Conservation (phyloP, 495 filamentous ascomycete genomes). For the Lasiosphaeria miniovina region DNA sequence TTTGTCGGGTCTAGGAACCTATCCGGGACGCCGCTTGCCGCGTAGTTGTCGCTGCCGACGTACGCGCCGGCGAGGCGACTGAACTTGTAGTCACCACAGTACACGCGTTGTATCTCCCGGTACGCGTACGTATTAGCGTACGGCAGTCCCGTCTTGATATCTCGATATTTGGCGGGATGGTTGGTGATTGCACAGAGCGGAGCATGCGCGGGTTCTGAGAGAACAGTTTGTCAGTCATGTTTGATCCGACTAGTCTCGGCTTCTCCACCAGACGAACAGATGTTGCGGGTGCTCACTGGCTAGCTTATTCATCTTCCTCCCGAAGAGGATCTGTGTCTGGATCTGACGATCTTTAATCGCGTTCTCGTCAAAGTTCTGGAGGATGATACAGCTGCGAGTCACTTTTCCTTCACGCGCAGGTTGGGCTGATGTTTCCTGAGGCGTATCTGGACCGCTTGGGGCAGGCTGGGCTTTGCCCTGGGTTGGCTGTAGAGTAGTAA, state of each 20-base stretch:
- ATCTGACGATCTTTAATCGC: constrained; percentile 53
- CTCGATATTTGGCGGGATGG: constrained; percentile 71
- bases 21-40: constrained; percentile 66
- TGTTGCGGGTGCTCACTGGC: constrained; percentile 37
- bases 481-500: constrained; percentile 14
- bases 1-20: constrained; percentile 55
- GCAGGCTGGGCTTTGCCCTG: constrained; percentile 11
- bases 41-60: constrained; percentile 58
- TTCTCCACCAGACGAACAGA: too few relatives aligned
- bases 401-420: constrained; percentile 32
- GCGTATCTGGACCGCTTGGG: constrained; percentile 17
- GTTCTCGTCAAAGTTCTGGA: constrained; percentile 55
- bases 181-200: constrained; percentile 76
- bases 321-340: constrained; percentile 53
- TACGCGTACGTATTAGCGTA: constrained; percentile 75
- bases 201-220: constrained; percentile 42
- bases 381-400: constrained; percentile 52
- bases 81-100: constrained; percentile 66
- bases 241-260: too few relatives aligned
- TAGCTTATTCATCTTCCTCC: constrained; percentile 51
- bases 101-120: constrained; percentile 64
- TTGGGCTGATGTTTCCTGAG: constrained; percentile 21
- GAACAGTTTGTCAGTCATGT: constrained; percentile 13
- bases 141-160: constrained; percentile 71
- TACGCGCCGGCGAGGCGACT: constrained; percentile 74